A percentile compares a stretch with the other conserved stretches of the same genome.
These are phyloP conservation scores for Agaricus subrufescens DNA, from an alignment of 768 basidiomycete species.

Conservation along the genomic window DNA sequence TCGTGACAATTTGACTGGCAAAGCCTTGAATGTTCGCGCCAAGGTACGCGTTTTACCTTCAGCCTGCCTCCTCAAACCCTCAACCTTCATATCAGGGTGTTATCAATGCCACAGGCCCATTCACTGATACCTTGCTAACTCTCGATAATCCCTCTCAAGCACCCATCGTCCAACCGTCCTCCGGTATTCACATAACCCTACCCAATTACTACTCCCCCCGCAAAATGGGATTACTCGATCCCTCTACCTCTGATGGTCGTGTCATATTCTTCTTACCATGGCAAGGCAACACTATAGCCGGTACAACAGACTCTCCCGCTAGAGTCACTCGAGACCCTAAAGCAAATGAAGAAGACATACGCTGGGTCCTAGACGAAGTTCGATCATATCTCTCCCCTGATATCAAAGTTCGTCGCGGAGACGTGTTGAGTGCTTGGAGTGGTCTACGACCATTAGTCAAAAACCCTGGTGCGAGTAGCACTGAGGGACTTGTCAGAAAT, in stretches of 20 bases:
- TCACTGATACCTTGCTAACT: slow-evolving; percentile 78
- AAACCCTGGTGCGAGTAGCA: slow-evolving; percentile 62
- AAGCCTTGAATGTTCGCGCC: slow-evolving; percentile 77
- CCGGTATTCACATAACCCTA: slow-evolving; percentile 93
- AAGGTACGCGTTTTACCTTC: slow-evolving; percentile 42
- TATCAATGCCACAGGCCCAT: slow-evolving; percentile 97
- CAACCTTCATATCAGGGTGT: slow-evolving; percentile 51
- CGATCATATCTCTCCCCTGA: slow-evolving; percentile 85
- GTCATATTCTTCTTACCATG: slow-evolving; percentile 99
- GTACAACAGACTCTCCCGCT: slow-evolving; percentile 88
- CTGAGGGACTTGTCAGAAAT: slow-evolving; percentile 86
- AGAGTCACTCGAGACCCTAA: slow-evolving; percentile 68
- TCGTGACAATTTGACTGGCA: slow-evolving; percentile 77
- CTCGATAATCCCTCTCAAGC: slow-evolving; percentile 75
- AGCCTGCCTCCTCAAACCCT: not conserved
- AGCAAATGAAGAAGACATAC: slow-evolving; percentile 90
- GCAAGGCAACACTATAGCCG: slow-evolving; percentile 97
- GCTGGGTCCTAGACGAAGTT: slow-evolving; percentile 95
- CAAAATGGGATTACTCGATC: slow-evolving; percentile 93
- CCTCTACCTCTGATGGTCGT: slow-evolving; percentile 90
- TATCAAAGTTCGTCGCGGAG: slow-evolving; percentile 90
- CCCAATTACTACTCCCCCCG: slow-evolving; percentile 96
- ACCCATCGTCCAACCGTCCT: slow-evolving; percentile 88
- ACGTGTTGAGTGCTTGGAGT: slow-evolving; percentile 94
- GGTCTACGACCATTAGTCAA: slow-evolving; percentile 88